Evolutionary conservation across 345 rosid genomes (phyloP).

Genomic region (Linum lewisii): DNA sequence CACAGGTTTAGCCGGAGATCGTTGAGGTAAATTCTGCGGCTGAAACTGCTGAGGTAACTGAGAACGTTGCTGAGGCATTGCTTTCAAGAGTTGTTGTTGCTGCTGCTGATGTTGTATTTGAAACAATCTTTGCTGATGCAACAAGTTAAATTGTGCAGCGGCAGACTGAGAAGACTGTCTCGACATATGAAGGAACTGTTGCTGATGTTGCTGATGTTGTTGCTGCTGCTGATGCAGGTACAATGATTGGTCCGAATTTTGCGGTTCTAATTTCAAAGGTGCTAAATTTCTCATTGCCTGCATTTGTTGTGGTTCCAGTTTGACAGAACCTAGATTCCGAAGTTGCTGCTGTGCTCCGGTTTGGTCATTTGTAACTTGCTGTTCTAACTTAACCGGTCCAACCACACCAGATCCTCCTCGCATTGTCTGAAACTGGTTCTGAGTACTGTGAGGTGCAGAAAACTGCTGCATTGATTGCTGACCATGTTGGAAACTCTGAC

Average conservation of each 20-base stretch:
- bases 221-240: slow-evolving; percentile 71
- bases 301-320: slow-evolving; percentile 66
- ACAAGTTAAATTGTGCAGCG: slow-evolving; percentile 52
- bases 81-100: slow-evolving; percentile 75
- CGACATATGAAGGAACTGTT: slow-evolving; percentile 66
- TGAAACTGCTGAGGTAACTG: slow-evolving; percentile 73
- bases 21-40: slow-evolving; percentile 61
- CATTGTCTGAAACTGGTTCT: not conserved
- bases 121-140: slow-evolving; percentile 59
- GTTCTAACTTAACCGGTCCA: slow-evolving; percentile 7
- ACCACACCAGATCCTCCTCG: slow-evolving; percentile 4
- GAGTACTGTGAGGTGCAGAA: not conserved
- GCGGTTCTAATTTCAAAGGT: slow-evolving; percentile 72
- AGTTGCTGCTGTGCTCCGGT: not conserved
- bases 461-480: slow-evolving; percentile 7
- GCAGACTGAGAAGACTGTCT: slow-evolving; percentile 80
- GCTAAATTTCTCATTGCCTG: slow-evolving; percentile 53
- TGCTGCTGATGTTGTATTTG: slow-evolving; percentile 59
- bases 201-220: slow-evolving; percentile 46
- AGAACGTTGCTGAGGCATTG: slow-evolving; percentile 74
- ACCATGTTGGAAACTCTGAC: not conserved
- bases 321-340: slow-evolving; percentile 53
- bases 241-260: slow-evolving; percentile 64
- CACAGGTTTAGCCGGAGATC: slow-evolving; percentile 60
- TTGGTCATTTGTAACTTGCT: not conserved